Conservation (phyloP, 768 basidiomycete species). For the Amanita fuliginea region DNA sequence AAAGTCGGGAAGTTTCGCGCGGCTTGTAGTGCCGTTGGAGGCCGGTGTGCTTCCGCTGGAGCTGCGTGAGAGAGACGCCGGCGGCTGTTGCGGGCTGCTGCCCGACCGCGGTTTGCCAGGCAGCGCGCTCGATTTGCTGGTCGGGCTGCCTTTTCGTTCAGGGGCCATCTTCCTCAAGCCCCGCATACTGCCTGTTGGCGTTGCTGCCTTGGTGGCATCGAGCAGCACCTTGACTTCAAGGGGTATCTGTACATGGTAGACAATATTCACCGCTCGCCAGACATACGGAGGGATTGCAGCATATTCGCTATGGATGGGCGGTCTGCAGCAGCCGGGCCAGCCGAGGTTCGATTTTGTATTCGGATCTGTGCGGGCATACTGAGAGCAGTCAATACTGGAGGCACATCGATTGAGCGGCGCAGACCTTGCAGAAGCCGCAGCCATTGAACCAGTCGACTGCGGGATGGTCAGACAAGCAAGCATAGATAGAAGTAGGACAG, state of each 20-base stretch:
- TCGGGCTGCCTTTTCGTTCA: conserved; percentile 37
- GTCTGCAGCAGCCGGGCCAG: conserved; percentile 87
- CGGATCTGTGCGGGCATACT: conserved; percentile 66
- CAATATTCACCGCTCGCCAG: conserved; percentile 70
- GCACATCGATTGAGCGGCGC: conserved; percentile 9
- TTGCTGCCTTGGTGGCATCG: conserved; percentile 35
- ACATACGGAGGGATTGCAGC: conserved; percentile 59
- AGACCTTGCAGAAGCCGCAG: conserved; percentile 86
- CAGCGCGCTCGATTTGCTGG: conserved; percentile 26
- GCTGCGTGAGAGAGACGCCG: conserved; percentile 25
- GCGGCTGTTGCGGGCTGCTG: conserved; percentile 43
- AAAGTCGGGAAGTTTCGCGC: conserved; percentile 43
- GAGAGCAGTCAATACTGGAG: conserved; percentile 14
- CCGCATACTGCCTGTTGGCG: conserved; percentile 1
- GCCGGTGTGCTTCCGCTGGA: conserved; percentile 29
- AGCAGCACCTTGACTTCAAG: conserved; percentile 58
- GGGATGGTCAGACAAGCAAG: conserved; percentile 9
- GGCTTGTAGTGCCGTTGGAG: conserved; percentile 38
- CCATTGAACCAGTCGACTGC: conserved; percentile 75
- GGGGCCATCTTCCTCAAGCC: conserved; percentile 16
- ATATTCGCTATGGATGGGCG: conserved; percentile 50
- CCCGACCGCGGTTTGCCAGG: conserved; percentile 36
- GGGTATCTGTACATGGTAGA: conserved; percentile 68
- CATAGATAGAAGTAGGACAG: conserved; percentile 14
- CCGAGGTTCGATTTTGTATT: conserved; percentile 57